Evolutionary conservation across 2,329 filamentous ascomycete genomes (phyloP).

Genomic region (Trichoderma semiorbis): DNA sequence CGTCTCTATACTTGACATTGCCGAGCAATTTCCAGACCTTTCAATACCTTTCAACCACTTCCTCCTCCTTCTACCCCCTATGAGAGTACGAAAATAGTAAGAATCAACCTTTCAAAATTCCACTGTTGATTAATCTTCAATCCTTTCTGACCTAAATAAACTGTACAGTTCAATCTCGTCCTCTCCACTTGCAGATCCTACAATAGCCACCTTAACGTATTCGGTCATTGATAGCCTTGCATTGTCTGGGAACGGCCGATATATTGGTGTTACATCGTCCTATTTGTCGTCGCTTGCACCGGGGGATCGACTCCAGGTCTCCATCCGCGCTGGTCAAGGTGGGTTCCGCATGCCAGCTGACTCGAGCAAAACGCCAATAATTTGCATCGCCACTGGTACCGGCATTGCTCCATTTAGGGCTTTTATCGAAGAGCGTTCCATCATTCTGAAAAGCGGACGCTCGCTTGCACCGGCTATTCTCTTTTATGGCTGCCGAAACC

Average conservation of each 20-base stretch:
- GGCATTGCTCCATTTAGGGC: constrained; percentile 43
- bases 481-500: constrained; percentile 58
- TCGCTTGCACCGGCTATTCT: constrained; percentile 33
- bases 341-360: not conserved
- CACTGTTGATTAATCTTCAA: not conserved
- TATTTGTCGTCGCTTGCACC: not conserved
- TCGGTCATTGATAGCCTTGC: not conserved
- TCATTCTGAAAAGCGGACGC: constrained; percentile 21
- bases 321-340: not conserved
- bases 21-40: not conserved
- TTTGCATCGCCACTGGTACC: constrained; percentile 51
- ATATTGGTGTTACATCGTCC: not conserved
- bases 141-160: not conserved
- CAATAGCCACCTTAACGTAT: not conserved
- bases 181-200: not conserved
- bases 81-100: not conserved
- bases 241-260: not conserved
- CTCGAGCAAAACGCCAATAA: constrained; percentile 27
- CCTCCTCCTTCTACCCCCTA: not conserved
- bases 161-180: not conserved
- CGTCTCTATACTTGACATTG: not conserved
- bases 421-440: constrained; percentile 27
- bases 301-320: not conserved
- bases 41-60: not conserved
- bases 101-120: not conserved